Evolutionary conservation across 768 basidiomycete species (phyloP), one percentile per base, ranked within the genome.

Genomic region (Boletus tylopilopsis): DNA sequence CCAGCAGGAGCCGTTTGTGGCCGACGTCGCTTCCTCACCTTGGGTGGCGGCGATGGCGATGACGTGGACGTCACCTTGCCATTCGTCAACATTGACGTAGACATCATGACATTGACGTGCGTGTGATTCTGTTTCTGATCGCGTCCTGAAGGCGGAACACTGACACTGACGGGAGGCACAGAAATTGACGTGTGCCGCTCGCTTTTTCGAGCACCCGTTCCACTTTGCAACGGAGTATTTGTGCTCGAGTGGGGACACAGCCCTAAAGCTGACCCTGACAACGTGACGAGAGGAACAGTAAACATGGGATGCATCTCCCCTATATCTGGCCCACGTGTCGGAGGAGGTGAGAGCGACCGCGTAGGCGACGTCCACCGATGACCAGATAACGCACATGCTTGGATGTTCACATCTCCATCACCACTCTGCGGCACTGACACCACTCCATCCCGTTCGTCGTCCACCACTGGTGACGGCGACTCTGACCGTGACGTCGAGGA

Each of bases 241-340:
- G 23, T 15, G 12, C 13, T 29, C 24, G 45, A 12, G 0, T 43
- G 47, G 19, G 37, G 19, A 5, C 34, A 18, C 5, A 12, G 8
- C 22, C 27, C 43, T 12, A 43, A 21, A 5, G 45, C 18, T 12
- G 60, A 22, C 19, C 39, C 24, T 21, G 65, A 59, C 0, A 61
- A 16, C 19, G 64, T 66, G 32, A 64, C 37, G n/a, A 66, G 62
- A 10, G 64, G 64, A 3, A 66, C 54, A 0, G 57, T 57, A 19
- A 66, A 68, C 64, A 68, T 66, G 6, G 64, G 67, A 18, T 68
- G 62, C 27, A 62, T 42, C 19, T 40, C 46, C 15, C 2, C 16
- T 13, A 6, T 23, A 38, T 37, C 34, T 9, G 16, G 23, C 2
- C 42, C 44, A 4, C 3, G 11, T 11, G 38, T 34, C 19, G 27